These are phyloP conservation scores for Pouteria campechiana DNA, from an alignment of 179 eudicot genomes.

Conservation along the genomic window DNA sequence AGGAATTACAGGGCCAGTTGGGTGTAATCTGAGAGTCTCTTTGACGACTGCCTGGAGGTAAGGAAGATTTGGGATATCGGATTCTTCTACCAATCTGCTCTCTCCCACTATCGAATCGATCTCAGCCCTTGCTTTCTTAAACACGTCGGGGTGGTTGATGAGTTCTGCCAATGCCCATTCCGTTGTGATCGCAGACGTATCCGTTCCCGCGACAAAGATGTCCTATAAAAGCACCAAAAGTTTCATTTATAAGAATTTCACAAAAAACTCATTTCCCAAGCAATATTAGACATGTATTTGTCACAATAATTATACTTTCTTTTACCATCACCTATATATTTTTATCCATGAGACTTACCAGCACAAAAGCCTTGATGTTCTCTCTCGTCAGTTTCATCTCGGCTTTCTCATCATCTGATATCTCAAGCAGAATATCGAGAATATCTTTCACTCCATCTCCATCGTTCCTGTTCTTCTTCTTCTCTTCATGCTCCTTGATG, in stretches of 20 bases:
- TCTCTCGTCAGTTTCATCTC: conserved; percentile 3
- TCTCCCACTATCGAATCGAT: conserved; percentile 4
- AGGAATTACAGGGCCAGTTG: conserved; percentile 7
- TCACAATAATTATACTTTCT: too few species aligned
- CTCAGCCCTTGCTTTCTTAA: conserved; percentile 11
- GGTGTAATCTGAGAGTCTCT: conserved; percentile 19
- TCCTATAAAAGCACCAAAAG: conserved; percentile 7
- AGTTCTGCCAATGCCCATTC: conserved; percentile 15
- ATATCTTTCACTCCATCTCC: conserved; percentile 6
- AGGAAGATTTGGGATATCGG: conserved; percentile 12
- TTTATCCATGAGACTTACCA: too few species aligned
- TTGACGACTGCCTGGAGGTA: conserved; percentile 17
- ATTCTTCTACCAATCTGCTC: conserved; percentile 9
- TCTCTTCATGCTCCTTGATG: conserved; percentile 5
- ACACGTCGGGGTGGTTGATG: conserved; percentile 7
- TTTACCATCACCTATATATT: too few species aligned
- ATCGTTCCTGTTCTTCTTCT: neutral
- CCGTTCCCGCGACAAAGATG: conserved; percentile 27
- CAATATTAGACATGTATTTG: too few species aligned
- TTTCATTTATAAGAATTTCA: too few species aligned
- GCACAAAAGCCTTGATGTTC: conserved; percentile 13
- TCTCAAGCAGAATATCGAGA: conserved; percentile 10
- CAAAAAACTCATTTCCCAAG: too few species aligned
- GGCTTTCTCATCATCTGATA: conserved; percentile 1
- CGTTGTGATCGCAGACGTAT: conserved; percentile 21